Base-by-base conservation (phyloP, 2,329 filamentous ascomycete species). In the Colletotrichum tofieldiae region DNA sequence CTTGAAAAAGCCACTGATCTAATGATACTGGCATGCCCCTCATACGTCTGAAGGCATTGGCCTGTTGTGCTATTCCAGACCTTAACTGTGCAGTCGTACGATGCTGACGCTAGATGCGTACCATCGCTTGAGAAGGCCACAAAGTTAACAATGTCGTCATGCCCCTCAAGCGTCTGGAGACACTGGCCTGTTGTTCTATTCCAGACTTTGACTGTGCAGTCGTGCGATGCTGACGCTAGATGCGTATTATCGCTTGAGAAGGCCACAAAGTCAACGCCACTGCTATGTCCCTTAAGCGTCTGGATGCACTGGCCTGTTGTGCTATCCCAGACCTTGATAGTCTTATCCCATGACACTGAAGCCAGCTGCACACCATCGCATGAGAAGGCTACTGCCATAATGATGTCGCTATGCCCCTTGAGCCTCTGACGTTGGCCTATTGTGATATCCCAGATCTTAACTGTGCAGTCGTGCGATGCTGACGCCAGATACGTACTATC, bases 211-310 rank as follows among this genome's bases (percentile, higher is more conserved):
- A 51, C 20, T 5, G 43, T 47, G n/a, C 2, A 9, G n/a, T 47
- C 43, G 2, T 11, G 7, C 8, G 43, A 47, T n/a, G 1, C 43
- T n/a, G 43, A 47, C 1, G 43, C 43, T 9, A 47, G 43, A 1
- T 47, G 43, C 4, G 7, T 8, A 3, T 3, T 9, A 47, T n/a
- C 43, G 43, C 20, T 4, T n/a, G 43, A 47, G 7, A 47, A n/a
- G 20, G 43, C 7, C 3, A 47, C 20, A 8, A 20, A 9, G n/a
- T n/a, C 0, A 8, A 47, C 20, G 0, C 1, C 0, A 1, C 7
- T 6, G 14, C 7, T 1, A 11, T 47, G 43, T 4, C 45, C 45
- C 5, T 0, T 0, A 23, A 49, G 45, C 8, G 45, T 49, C 5
- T 23, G 8, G 9, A 49, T 1, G 23, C 45, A 49, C 1, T 54